These are phyloP conservation scores for Aspergillus sp. DNA, from an alignment of 2,329 filamentous ascomycete species.

Conservation along the genomic window DNA sequence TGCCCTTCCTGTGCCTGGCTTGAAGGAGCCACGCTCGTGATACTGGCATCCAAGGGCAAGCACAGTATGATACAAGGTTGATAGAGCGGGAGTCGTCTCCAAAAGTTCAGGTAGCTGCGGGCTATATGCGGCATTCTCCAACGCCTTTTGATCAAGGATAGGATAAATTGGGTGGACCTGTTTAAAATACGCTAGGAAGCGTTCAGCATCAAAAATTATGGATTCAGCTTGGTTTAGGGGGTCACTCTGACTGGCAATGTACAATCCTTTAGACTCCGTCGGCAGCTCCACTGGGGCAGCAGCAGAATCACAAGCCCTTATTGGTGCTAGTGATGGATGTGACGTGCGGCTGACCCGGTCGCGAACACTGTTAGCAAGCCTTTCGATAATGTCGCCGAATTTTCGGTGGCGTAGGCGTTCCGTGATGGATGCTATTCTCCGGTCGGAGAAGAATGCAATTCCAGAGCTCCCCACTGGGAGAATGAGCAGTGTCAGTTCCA, in stretches of 20 bases:
- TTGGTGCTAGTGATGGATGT: neutral
- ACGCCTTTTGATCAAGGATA: constrained; percentile 26
- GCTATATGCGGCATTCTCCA: constrained; percentile 38
- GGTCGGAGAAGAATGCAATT: constrained; percentile 43
- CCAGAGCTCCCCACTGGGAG: constrained; percentile 38
- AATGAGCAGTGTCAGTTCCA: constrained; percentile 3
- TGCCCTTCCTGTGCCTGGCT: constrained; percentile 43
- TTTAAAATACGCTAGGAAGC: constrained; percentile 32
- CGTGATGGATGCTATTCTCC: constrained; percentile 35
- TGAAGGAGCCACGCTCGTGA: constrained; percentile 41
- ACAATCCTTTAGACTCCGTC: neutral
- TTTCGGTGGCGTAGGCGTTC: constrained; percentile 28
- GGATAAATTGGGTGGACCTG: constrained; percentile 47
- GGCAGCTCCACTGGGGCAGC: no score
- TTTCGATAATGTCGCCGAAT: neutral
- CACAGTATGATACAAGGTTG: constrained; percentile 44
- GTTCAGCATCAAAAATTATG: no score
- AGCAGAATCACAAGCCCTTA: no score
- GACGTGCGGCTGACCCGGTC: neutral
- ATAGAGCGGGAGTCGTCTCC: constrained; percentile 35
- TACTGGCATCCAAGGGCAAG: constrained; percentile 47
- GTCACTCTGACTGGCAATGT: neutral
- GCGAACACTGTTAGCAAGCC: neutral
- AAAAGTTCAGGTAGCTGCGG: constrained; percentile 32
- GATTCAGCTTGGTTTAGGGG: no score